Percentiles rank a stretch among this genome's conserved stretches.
Conservation (phyloP, 176 grass and related monocot genomes). For the Avena insularis region DNA sequence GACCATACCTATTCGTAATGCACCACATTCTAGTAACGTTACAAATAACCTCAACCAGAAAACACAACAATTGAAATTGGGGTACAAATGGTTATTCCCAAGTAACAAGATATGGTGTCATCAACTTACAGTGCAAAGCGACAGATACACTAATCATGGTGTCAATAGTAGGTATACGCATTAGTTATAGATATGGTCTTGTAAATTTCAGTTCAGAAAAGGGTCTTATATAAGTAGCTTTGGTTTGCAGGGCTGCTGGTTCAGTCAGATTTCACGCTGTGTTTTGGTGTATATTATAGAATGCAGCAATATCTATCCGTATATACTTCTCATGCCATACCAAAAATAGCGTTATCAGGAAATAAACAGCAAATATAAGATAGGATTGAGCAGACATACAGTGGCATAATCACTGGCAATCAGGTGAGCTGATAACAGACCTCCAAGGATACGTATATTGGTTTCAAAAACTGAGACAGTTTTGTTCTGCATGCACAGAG, state of each 20-base stretch:
- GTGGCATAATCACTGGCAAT: slow-evolving; percentile 96
- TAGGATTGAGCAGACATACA: slow-evolving; percentile 49
- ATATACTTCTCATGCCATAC: slow-evolving; percentile 14
- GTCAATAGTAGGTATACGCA: slow-evolving; percentile 15
- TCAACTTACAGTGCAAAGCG: not conserved
- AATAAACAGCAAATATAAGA: slow-evolving; percentile 9
- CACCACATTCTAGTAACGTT: slow-evolving; percentile 6
- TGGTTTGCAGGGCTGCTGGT: not conserved
- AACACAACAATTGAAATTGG: not conserved
- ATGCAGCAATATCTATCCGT: not conserved
- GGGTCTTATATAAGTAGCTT: slow-evolving; percentile 7
- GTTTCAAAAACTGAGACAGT: slow-evolving; percentile 98
- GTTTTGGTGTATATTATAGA: not conserved
- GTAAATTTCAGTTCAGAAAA: slow-evolving; percentile 12
- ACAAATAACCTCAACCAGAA: not conserved
- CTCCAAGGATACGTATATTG: slow-evolving; percentile 93
- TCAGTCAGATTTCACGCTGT: slow-evolving; percentile 2
- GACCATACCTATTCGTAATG: not conserved
- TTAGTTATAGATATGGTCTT: slow-evolving; percentile 8
- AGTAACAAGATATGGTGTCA: slow-evolving; percentile 7
- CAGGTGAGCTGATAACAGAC: slow-evolving; percentile 87
- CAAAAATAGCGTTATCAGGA: slow-evolving; percentile 6
- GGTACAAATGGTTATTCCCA: not conserved
- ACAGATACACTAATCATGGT: not conserved
- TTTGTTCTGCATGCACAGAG: slow-evolving; percentile 71